Base-by-base conservation (phyloP, 2,329 filamentous ascomycete genomes). In the Zasmidium angulare region DNA sequence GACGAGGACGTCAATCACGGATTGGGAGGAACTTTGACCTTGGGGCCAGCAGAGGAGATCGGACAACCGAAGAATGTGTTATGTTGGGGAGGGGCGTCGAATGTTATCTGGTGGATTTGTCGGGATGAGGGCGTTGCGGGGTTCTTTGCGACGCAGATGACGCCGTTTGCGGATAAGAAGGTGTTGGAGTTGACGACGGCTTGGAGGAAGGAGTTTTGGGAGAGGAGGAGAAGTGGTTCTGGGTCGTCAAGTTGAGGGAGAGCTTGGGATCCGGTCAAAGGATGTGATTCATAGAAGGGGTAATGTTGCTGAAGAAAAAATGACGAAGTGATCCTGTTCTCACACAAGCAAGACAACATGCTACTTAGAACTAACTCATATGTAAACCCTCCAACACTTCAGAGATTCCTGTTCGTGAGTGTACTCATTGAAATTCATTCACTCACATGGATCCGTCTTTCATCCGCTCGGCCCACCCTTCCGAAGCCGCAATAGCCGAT, bases 121-220 rank as follows among this genome's bases (percentile, higher is more conserved):
- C 36, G 46, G 11, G 56, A 59, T 17, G 26, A 54, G 20, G 60
- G 56, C 1, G 49, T 62, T 7, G 60, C 60, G 6, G 56, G 56
- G 9, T 52, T 62, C 36, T 57, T 62, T 50, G 60, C 49, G 19
- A 62, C 60, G 49, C 60, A 59, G 50, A 52, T 62, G 19, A 36
- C 21, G 22, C 56, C 56, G 20, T 62, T 59, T 31, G 56, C 31
- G 21, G 56, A 58, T 26, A 22, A 26, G 43, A 55, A 58, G 52
- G 48, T 56, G 3, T 43, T 52, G 46, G 51, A 58, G 14, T 21
- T 58, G 10, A 55, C 58, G 1, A 54, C 53, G 31, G 59, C 54
- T 26, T 61, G 59, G 59, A 61, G 58, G 55, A 58, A 58, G 26
- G 59, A 61, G 24, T 58, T 58, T 40, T 61, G 59, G 59, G 26